Conservation (phyloP, 495 filamentous ascomycete genomes). For the Tuber melanosporum region DNA sequence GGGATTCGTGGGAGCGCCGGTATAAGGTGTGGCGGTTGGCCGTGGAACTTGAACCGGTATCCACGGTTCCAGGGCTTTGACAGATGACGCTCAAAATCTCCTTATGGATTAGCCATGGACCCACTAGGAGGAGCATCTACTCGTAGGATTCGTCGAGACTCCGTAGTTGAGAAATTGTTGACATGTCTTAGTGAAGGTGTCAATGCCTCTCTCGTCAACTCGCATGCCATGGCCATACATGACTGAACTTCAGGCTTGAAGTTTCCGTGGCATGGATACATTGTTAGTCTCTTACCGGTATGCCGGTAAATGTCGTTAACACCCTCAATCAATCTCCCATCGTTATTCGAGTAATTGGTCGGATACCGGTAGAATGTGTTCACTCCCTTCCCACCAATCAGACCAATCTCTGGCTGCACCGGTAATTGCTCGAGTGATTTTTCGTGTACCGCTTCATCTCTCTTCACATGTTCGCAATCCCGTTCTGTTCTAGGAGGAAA, state of each 20-base stretch:
- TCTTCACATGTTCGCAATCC: not conserved
- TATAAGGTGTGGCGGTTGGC: not conserved
- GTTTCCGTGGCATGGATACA: not conserved
- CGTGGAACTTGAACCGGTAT: not conserved
- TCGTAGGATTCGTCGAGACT: constrained; percentile 5
- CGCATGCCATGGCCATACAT: not conserved
- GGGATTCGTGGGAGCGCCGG: not conserved
- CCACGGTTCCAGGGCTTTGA: too few relatives aligned
- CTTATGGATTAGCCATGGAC: constrained; percentile 13
- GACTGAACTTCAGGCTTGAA: not conserved
- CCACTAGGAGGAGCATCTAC: constrained; percentile 2
- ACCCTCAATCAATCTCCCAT: not conserved
- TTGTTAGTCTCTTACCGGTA: not conserved
- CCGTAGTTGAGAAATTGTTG: constrained; percentile 19
- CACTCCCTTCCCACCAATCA: not conserved
- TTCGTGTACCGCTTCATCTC: not conserved
- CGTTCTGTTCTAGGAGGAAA: not conserved
- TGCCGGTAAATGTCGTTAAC: not conserved
- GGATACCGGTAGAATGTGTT: not conserved
- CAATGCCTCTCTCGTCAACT: constrained; percentile 12
- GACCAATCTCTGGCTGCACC: not conserved
- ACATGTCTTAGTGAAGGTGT: not conserved
- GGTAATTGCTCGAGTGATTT: not conserved
- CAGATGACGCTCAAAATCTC: constrained; percentile 7
- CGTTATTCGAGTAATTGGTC: not conserved